Evolutionary conservation across 2,329 filamentous ascomycete genomes (phyloP), one percentile per base, ranked within the genome.

Genomic region (Cyclaneusma minus): DNA sequence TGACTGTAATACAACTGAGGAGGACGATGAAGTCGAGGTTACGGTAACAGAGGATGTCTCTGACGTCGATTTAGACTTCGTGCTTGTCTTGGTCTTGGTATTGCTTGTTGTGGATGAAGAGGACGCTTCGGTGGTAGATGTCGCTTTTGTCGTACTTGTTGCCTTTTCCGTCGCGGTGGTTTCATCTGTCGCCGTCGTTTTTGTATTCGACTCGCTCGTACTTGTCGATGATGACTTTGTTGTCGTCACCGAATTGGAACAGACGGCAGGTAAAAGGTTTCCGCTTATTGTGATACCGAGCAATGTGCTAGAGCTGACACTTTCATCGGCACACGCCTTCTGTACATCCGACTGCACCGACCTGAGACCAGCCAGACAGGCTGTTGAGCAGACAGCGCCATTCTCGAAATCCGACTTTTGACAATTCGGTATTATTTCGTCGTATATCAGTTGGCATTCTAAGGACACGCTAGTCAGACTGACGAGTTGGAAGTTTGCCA

Each of bases 231-330:
- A 5, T 20, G 28, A 23, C 9, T 29, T 31, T 10, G 31, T 33
- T 13, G 35, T 30, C n/a, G 28, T 24, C 22, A 29, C 24, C 16
- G 26, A 17, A 19, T 27, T 21, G 5, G 39, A 38, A 28, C 45
- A 48, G 9, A 48, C 25, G 13, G 42, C 41, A 22, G 16, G 22
- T 13, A 46, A 28, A 15, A 47, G 41, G n/a, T 36, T 39, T 25
- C 45, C 44, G 26, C 22, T 35, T 31, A 37, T 29, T 3, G 46
- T 34, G 10, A 45, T 42, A n/a, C 43, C 45, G n/a, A 48, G 24
- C 14, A 48, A 29, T 9, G 41, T 37, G 20, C 30, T 40, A 9
- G 39, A 21, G 24, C 19, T 39, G 6, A 40, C 41, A 12, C 11
- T 15, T 4, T 38, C 33, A 9, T 22, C 31, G 14, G 20, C 22